These are phyloP conservation scores for Chaetomiaceae sp. DNA, from an alignment of 2,329 filamentous ascomycete species.

Conservation along the genomic window DNA sequence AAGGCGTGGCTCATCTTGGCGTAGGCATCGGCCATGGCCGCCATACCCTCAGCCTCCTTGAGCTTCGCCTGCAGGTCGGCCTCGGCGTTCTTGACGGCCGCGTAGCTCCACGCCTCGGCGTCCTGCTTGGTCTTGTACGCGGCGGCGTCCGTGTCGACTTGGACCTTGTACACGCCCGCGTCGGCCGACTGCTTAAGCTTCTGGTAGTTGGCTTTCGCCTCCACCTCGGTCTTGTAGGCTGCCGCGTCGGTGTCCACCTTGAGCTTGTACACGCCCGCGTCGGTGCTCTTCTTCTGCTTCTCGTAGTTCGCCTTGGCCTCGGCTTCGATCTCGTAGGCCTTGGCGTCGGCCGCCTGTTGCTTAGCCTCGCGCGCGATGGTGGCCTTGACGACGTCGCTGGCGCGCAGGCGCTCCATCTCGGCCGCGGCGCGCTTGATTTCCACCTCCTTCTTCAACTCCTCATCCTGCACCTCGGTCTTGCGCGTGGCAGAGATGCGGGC, in stretches of 20 bases:
- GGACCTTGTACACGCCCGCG: constrained; percentile 37
- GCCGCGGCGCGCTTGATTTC: constrained; percentile 73
- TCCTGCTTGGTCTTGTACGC: constrained; percentile 46
- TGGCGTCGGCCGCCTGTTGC: constrained; percentile 63
- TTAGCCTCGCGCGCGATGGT: constrained; percentile 63
- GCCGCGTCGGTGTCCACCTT: constrained; percentile 53
- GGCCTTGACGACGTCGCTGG: constrained; percentile 73
- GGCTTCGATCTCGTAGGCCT: constrained; percentile 60
- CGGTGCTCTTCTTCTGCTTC: constrained; percentile 47
- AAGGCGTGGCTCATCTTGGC: constrained; percentile 65
- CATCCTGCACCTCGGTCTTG: constrained; percentile 69
- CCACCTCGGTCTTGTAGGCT: constrained; percentile 52
- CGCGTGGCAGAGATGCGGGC: constrained; percentile 70
- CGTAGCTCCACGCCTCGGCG: constrained; percentile 38
- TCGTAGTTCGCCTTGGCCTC: constrained; percentile 55
- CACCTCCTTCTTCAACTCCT: constrained; percentile 74
- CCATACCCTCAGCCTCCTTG: constrained; percentile 71
- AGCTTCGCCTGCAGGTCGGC: constrained; percentile 51
- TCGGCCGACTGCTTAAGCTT: constrained; percentile 50
- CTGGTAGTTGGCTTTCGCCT: constrained; percentile 44
- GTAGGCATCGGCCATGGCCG: constrained; percentile 78
- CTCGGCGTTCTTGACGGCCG: constrained; percentile 47
- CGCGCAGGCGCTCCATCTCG: constrained; percentile 75
- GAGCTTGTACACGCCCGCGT: constrained; percentile 49
- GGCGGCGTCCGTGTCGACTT: constrained; percentile 45